Evolutionary conservation across 2,329 filamentous ascomycete species (phyloP).

Genomic region (Cytospora leucostoma): DNA sequence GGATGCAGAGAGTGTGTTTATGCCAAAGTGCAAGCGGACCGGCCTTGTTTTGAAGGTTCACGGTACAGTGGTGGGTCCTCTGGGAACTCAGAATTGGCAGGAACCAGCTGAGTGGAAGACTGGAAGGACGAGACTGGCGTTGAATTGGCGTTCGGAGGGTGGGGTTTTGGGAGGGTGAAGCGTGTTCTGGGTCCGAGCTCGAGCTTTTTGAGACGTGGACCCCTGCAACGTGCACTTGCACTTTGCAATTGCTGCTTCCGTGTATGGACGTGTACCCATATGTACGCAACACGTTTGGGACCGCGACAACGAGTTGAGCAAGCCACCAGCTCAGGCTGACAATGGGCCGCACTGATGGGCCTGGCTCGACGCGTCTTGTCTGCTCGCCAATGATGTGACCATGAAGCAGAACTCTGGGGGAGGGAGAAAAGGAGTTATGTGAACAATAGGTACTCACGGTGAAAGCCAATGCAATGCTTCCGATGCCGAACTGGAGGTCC

Average conservation of each 20-base stretch:
- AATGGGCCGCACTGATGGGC: background rate
- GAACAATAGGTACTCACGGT: background rate
- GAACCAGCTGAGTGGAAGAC: slow-evolving; percentile 6
- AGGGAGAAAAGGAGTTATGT: background rate
- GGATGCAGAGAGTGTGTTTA: slow-evolving; percentile 16
- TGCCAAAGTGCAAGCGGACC: slow-evolving; percentile 20
- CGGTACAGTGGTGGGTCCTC: slow-evolving; percentile 20
- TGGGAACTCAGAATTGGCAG: background rate
- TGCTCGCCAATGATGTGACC: background rate
- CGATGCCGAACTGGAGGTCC: background rate
- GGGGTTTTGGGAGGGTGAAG: slow-evolving; percentile 14
- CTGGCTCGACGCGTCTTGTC: background rate
- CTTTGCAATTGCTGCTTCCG: background rate
- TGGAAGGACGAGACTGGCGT: slow-evolving; percentile 8
- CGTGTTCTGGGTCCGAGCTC: slow-evolving; percentile 19
- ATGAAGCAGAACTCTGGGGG: background rate
- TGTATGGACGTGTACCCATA: background rate
- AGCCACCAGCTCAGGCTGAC: background rate
- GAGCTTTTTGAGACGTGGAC: slow-evolving; percentile 12
- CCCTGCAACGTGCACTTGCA: slow-evolving; percentile 8
- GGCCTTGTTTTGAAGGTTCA: slow-evolving; percentile 23
- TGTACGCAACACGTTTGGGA: background rate
- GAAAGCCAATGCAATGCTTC: background rate
- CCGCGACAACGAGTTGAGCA: background rate
- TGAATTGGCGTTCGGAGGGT: slow-evolving; percentile 6